Conservation (phyloP, 2,329 filamentous ascomycete genomes). For the Plectosphaerella plurivora region DNA sequence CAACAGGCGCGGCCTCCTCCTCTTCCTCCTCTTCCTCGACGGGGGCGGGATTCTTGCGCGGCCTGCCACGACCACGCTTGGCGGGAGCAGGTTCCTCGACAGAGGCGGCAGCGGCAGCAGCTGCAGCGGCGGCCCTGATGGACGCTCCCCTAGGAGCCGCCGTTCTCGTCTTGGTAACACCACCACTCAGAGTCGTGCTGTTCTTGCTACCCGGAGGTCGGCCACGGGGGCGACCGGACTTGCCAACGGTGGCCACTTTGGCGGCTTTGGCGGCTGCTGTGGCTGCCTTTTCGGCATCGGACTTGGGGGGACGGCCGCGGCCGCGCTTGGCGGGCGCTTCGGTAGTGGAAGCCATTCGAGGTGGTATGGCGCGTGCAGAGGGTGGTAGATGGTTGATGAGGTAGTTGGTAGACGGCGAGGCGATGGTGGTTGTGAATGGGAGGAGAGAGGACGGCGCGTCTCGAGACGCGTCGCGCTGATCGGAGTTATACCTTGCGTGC, state of each 20-base stretch:
- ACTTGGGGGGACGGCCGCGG: conserved; percentile 33
- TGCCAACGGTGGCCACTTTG: conserved; percentile 10
- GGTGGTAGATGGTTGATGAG: too few relatives aligned
- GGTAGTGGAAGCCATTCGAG: conserved; percentile 11
- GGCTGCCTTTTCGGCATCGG: conserved; percentile 28
- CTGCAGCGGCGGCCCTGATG: neutral
- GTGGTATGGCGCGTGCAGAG: too few relatives aligned
- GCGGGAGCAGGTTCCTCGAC: neutral
- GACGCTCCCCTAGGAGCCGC: neutral
- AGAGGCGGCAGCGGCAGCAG: neutral
- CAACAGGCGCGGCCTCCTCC: too few relatives aligned
- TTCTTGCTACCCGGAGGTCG: conserved; percentile 37
- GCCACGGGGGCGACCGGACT: conserved; percentile 42
- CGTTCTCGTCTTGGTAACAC: conserved; percentile 7
- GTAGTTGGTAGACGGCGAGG: too few relatives aligned
- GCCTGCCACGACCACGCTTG: neutral
- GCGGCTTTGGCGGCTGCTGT: conserved; percentile 23
- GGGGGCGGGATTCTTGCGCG: neutral
- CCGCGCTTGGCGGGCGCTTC: conserved; percentile 23
- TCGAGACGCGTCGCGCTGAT: too few relatives aligned
- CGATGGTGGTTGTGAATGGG: too few relatives aligned
- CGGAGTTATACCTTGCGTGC: too few relatives aligned
- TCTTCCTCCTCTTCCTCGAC: too few relatives aligned
- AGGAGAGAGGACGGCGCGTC: too few relatives aligned
- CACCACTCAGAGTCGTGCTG: conserved; percentile 19